Percentiles rank a stretch among this genome's conserved stretches.
Evolutionary conservation across 2,329 filamentous ascomycete species (phyloP).

Genomic region (Hirsutella thompsonii): DNA sequence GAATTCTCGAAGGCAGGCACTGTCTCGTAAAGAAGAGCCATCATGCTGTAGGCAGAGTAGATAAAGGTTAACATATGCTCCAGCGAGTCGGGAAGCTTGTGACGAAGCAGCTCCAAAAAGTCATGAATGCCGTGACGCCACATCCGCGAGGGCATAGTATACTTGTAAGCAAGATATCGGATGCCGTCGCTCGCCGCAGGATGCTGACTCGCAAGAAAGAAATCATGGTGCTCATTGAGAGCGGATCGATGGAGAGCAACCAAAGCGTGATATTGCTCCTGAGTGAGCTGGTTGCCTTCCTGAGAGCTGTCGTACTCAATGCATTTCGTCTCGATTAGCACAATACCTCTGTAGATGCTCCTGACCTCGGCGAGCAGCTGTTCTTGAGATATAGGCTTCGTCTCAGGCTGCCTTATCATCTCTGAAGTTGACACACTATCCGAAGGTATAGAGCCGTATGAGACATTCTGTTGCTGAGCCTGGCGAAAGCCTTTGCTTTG

Average conservation of each 20-base stretch:
- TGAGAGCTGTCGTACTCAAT: conserved; percentile 66
- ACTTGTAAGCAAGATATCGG: conserved; percentile 59
- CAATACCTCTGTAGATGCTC: conserved; percentile 68
- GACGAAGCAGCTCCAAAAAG: conserved; percentile 65
- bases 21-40: conserved; percentile 76
- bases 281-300: conserved; percentile 29
- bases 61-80: conserved; percentile 91
- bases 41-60: conserved; percentile 80
- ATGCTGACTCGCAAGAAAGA: conserved; percentile 79
- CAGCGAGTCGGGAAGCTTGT: conserved; percentile 60
- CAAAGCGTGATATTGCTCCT: conserved; percentile 73
- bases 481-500: conserved; percentile 1
- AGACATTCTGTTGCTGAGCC: background rate
- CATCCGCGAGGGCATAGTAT: conserved; percentile 86
- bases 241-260: conserved; percentile 72
- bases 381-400: conserved; percentile 59
- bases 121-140: conserved; percentile 88
- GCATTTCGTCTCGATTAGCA: conserved; percentile 79
- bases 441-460: background rate
- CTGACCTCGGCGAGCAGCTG: conserved; percentile 74
- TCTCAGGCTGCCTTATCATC: conserved; percentile 37
- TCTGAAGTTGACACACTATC: conserved; percentile 3
- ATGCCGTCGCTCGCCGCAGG: conserved; percentile 61
- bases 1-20: conserved; percentile 74
- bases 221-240: conserved; percentile 73